These are phyloP conservation scores for Volvox africanus DNA, from an alignment of 139 green algal genomes.

Conservation along the genomic window DNA sequence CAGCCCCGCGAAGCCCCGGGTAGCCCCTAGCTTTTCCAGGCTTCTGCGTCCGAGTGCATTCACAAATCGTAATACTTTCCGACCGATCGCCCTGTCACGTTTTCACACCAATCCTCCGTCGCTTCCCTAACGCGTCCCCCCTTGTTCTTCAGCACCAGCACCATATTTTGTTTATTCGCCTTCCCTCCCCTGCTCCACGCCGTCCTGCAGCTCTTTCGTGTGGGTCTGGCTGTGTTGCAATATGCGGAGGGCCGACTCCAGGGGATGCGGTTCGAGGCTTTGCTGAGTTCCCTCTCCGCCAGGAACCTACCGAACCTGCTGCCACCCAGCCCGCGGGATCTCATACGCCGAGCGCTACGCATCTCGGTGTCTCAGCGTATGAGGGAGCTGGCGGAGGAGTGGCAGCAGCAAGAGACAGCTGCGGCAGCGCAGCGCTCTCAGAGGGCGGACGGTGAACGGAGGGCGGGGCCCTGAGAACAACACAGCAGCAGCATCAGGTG, in stretches of 20 bases:
- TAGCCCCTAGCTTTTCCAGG: too few species aligned
- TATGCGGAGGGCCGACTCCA: constrained; percentile 69
- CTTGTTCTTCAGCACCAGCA: too few species aligned
- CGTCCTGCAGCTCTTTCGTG: constrained; percentile 68
- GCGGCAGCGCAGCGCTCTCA: too few species aligned
- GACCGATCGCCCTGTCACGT: too few species aligned
- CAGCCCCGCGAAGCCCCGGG: too few species aligned
- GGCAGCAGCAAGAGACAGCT: background rate
- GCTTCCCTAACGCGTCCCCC: background rate
- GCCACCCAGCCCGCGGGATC: constrained; percentile 15
- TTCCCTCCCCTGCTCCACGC: background rate
- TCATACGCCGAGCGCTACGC: constrained; percentile 57
- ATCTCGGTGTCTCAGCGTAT: constrained; percentile 63
- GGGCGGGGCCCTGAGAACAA: too few species aligned
- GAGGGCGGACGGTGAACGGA: too few species aligned
- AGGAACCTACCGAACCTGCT: constrained; percentile 53
- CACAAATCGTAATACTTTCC: too few species aligned
- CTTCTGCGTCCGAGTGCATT: too few species aligned
- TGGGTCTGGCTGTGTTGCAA: constrained; percentile 80
- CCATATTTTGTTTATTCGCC: too few species aligned
- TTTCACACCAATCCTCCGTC: background rate
- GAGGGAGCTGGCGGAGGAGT: constrained; percentile 42
- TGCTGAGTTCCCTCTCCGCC: constrained; percentile 47
- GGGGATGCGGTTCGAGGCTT: constrained; percentile 66
- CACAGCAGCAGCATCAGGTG: too few species aligned